Conservation (phyloP, 2,329 filamentous ascomycete species). For the Fusarium sp. region DNA sequence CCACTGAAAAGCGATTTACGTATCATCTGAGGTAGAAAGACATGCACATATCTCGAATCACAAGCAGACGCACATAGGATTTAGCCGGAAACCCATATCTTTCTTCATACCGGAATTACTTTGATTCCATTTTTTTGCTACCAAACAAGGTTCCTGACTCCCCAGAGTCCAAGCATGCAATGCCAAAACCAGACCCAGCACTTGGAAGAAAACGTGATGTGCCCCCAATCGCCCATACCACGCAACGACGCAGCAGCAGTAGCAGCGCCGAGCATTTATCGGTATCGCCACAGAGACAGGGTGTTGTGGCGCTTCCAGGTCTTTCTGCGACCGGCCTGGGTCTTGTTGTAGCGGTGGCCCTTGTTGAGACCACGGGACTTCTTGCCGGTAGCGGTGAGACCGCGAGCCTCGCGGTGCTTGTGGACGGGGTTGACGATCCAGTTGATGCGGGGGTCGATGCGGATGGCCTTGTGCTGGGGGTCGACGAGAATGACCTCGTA, state of each 20-base stretch:
- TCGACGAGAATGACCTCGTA: constrained; percentile 99
- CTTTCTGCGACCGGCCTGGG: constrained; percentile 96
- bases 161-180: constrained; percentile 52
- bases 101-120: constrained; percentile 50
- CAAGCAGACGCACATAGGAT: neutral
- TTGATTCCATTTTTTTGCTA: constrained; percentile 54
- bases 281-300: constrained; percentile 98
- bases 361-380: constrained; percentile 99
- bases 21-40: neutral
- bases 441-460: constrained; percentile 99
- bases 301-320: constrained; percentile 99
- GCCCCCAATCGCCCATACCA: constrained; percentile 40
- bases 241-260: constrained; percentile 26
- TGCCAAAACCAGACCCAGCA: constrained; percentile 52
- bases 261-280: constrained; percentile 68
- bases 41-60: neutral
- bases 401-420: constrained; percentile 99
- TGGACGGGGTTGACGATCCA: constrained; percentile 99
- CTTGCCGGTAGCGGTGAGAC: constrained; percentile 99
- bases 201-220: constrained; percentile 35
- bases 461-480: constrained; percentile 99
- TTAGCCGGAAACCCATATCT: constrained; percentile 45
- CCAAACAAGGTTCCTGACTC: constrained; percentile 52
- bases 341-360: constrained; percentile 99
- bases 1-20: too few species aligned